These are phyloP conservation scores for Colletotrichum nymphaeae DNA, from an alignment of 2,329 filamentous ascomycete species.

Conservation along the genomic window DNA sequence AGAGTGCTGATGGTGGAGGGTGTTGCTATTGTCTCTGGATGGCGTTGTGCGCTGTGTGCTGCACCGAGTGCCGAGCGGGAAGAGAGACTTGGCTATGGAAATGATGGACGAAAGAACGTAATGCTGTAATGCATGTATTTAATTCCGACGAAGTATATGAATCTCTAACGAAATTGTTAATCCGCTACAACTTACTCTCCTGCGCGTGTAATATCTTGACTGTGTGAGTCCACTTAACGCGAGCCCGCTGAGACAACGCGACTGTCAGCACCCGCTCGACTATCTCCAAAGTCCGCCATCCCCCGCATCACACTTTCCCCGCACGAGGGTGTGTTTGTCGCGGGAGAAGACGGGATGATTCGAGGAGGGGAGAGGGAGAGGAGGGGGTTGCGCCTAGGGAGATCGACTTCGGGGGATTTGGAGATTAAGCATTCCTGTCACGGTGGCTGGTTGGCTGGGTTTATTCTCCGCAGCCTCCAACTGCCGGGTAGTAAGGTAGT, in stretches of 20 bases:
- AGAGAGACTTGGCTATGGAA: background rate
- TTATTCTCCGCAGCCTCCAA: slow-evolving; percentile 18
- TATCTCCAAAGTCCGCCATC: slow-evolving; percentile 11
- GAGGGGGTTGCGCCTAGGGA: background rate
- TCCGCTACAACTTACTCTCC: background rate
- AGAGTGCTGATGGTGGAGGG: background rate
- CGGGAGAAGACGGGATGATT: slow-evolving; percentile 12
- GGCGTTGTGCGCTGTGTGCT: no score
- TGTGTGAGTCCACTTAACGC: background rate
- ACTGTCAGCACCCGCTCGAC: background rate
- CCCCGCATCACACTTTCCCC: slow-evolving; percentile 16
- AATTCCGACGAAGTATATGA: slow-evolving; percentile 32
- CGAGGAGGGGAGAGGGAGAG: background rate
- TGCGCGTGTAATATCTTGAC: background rate
- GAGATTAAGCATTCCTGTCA: background rate
- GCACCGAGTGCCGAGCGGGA: no score
- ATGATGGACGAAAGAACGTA: slow-evolving; percentile 6
- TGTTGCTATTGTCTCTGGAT: background rate
- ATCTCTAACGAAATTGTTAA: slow-evolving; percentile 21
- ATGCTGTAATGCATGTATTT: slow-evolving; percentile 29
- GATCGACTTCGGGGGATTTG: background rate
- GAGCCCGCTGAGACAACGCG: background rate
- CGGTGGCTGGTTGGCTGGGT: slow-evolving; percentile 5
- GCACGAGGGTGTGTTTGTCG: background rate
- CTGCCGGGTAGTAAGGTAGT: background rate